Percentiles rank a stretch among this genome's conserved stretches.
Conservation (phyloP, 768 basidiomycete species). For the Dacryopinax spathularia region DNA sequence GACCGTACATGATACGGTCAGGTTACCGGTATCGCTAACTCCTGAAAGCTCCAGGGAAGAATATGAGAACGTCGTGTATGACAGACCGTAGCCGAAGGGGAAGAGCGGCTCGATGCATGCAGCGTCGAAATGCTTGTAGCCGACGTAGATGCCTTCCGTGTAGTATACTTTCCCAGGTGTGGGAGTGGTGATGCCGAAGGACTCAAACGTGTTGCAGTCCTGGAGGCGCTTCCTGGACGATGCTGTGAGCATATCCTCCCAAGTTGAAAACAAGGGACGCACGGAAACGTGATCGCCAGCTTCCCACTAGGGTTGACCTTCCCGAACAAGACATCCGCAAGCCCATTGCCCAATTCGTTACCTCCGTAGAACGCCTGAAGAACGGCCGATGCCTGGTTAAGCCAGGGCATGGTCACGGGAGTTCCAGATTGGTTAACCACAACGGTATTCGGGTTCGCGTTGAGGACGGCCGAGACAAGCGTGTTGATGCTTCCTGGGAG, state of each 20-base stretch:
- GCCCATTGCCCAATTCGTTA: constrained; percentile 65
- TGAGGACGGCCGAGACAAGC: constrained; percentile 18
- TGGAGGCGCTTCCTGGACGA: constrained; percentile 58
- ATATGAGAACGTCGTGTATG: constrained; percentile 19
- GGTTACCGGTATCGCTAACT: constrained; percentile 8
- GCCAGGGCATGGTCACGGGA: constrained; percentile 58
- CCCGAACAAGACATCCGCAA: constrained; percentile 70
- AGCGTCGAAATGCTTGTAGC: constrained; percentile 65
- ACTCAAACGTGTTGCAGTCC: constrained; percentile 43
- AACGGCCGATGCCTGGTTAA: constrained; percentile 45
- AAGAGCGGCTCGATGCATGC: constrained; percentile 48
- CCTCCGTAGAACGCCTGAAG: constrained; percentile 80
- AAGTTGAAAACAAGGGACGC: too few species aligned
- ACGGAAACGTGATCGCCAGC: constrained; percentile 70
- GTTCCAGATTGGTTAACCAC: constrained; percentile 10
- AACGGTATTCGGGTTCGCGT: constrained; percentile 15
- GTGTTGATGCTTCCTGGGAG: constrained; percentile 17
- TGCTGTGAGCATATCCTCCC: constrained; percentile 59
- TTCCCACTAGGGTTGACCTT: constrained; percentile 64
- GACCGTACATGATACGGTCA: constrained; percentile 11
- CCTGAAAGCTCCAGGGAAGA: constrained; percentile 10
- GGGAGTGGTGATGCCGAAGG: constrained; percentile 8
- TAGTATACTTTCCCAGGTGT: constrained; percentile 34
- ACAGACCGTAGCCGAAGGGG: constrained; percentile 49
- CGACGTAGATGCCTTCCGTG: constrained; percentile 55